phyloP scores from a whole-genome alignment of 768 basidiomycete species.

The Termitomyces sp. region DNA sequence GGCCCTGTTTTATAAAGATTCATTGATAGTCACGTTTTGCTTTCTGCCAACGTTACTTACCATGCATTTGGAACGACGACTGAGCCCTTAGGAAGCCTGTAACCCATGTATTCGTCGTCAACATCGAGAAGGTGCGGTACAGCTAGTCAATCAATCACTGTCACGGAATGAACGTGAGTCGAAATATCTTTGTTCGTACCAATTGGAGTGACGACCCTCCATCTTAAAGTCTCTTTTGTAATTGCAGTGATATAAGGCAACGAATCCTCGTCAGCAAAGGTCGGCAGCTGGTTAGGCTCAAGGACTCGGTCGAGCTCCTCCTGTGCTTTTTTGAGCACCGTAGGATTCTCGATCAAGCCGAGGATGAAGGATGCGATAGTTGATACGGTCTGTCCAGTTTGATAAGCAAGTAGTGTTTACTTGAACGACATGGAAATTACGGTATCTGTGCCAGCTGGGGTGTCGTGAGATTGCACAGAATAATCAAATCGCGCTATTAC shows the following conservation, averaged over 20 bases:
- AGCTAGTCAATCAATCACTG: constrained; percentile 16
- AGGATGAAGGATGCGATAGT: constrained; percentile 20
- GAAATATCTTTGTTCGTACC: constrained; percentile 9
- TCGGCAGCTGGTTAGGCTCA: constrained; percentile 22
- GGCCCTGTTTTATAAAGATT: constrained; percentile 20
- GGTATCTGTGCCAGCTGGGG: constrained; percentile 24
- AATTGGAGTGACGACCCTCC: constrained; percentile 18
- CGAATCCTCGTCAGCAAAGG: constrained; percentile 19
- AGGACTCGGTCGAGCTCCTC: too few species aligned
- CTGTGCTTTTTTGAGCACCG: constrained; percentile 23
- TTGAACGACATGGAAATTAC: constrained; percentile 7
- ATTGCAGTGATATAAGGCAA: too few species aligned
- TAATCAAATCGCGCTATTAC: not conserved
- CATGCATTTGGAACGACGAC: constrained; percentile 25
- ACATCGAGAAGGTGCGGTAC: constrained; percentile 28
- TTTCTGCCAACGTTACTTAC: constrained; percentile 9
- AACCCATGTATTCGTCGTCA: constrained; percentile 29
- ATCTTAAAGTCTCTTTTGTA: constrained; percentile 26
- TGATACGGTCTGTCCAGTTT: constrained; percentile 18
- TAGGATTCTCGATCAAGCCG: constrained; percentile 23
- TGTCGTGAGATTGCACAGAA: not conserved
- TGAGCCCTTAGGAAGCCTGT: constrained; percentile 26
- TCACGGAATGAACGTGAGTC: not conserved
- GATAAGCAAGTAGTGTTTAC: constrained; percentile 8
- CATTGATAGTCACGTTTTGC: not conserved